Percentiles rank a stretch among this genome's conserved stretches.
Conservation (phyloP, 306 rosid species). For the Astragalus membranaceus region DNA sequence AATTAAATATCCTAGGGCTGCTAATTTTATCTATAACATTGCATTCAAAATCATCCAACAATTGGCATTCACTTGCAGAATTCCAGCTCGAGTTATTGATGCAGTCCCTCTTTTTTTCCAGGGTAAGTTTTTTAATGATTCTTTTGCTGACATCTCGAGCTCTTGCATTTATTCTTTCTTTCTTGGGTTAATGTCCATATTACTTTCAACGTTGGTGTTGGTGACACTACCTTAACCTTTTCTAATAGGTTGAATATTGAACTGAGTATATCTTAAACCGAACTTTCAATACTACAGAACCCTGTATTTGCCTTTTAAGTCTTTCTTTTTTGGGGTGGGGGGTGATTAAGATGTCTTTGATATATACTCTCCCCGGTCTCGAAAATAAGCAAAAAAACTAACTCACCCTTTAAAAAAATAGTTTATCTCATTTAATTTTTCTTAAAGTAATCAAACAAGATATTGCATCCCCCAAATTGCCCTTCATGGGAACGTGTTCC, state of each 20-base stretch:
- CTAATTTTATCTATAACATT: background rate
- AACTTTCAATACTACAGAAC: background rate
- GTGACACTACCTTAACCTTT: slow-evolving; percentile 14
- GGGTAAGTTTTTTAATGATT: slow-evolving; percentile 46
- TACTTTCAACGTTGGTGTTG: background rate
- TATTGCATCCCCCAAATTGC: no score
- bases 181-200: slow-evolving; percentile 10
- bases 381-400: no score
- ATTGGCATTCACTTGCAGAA: slow-evolving; percentile 52
- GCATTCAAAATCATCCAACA: slow-evolving; percentile 19
- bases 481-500: no score
- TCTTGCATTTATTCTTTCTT: background rate
- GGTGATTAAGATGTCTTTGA: background rate
- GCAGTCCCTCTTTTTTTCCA: slow-evolving; percentile 88
- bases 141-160: background rate
- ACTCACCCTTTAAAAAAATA: no score
- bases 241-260: background rate
- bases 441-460: no score
- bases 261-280: background rate
- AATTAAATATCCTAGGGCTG: slow-evolving; percentile 4
- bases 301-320: background rate
- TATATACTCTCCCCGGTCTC: background rate
- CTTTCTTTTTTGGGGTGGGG: background rate
- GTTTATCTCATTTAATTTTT: no score
- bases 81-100: slow-evolving; percentile 87